Evolutionary conservation across 1,139 yeast species (phyloP), one percentile per base, ranked within the genome.

Genomic region (Debaryomycetaceae sp.): DNA sequence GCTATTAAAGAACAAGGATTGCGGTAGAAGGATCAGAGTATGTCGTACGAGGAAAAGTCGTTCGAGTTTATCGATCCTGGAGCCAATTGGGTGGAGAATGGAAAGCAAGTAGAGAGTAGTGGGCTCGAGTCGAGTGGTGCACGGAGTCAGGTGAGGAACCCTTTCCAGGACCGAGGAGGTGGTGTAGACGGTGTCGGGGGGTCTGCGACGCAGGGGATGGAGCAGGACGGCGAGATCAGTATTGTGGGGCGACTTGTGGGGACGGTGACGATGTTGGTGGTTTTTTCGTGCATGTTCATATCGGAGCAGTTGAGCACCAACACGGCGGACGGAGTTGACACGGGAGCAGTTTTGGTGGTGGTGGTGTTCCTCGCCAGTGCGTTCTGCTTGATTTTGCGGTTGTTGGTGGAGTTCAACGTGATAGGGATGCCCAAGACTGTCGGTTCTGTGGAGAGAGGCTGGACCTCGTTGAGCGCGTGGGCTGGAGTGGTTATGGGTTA

Each of bases 181-280:
- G 11, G 11, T 8, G n/a, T 23, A 23, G 13, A 22, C 20, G 34
- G 6, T 23, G 6, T 13, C 17, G 40, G 20, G 27, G 24, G 20
- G 31, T 20, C 34, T 20, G 22, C 11, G 13, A 13, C 22, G 22
- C 20, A 27, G 8, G 31, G 3, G 31, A 27, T 3, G 31, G 31
- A 27, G 11, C 11, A 27, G 11, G 31, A 27, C 3, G 8, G 11
- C 4, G 11, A 27, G 8, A 2, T 27, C 11, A 27, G 31, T 27
- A 4, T 27, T 8, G 31, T 27, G 31, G 11, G 31, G 6, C 36
- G 46, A 37, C 45, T 60, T 31, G 39, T 62, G 40, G 58, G 59
- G n/a, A 60, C 68, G 1, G 51, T 65, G 37, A 70, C 70, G 1
- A 57, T 63, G 13, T 51, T 66, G 27, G 56, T 59, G 36, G 65